Conservation (phyloP, 345 rosid species). For the Salix koriyanagi region DNA sequence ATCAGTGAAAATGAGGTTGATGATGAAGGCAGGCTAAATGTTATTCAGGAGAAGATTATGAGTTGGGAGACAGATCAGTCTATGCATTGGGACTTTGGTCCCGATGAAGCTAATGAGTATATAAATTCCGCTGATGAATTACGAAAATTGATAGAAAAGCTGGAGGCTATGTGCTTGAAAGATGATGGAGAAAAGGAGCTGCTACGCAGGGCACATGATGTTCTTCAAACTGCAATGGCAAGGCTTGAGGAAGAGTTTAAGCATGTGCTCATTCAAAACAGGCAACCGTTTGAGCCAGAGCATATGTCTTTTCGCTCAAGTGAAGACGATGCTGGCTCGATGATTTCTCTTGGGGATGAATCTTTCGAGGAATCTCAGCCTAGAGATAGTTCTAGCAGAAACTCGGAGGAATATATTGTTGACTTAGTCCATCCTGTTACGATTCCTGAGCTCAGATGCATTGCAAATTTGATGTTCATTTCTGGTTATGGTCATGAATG, state of each 20-base stretch:
- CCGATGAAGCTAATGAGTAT: conserved; percentile 45
- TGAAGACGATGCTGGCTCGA: conserved; percentile 56
- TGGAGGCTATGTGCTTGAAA: conserved; percentile 36
- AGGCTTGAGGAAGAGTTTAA: conserved; percentile 86
- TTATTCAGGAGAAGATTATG: conserved; percentile 60
- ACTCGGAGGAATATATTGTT: conserved; percentile 45
- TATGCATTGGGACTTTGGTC: conserved; percentile 70
- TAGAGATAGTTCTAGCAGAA: conserved; percentile 55
- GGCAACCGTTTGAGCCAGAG: conserved; percentile 65
- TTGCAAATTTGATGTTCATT: conserved; percentile 61
- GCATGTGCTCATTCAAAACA: conserved; percentile 61
- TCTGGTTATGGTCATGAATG: conserved; percentile 73
- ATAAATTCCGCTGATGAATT: conserved; percentile 57
- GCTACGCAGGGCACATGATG: conserved; percentile 59
- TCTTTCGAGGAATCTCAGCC: conserved; percentile 50
- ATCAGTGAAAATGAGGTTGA: conserved; percentile 27
- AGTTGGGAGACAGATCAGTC: conserved; percentile 64
- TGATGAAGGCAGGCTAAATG: conserved; percentile 43
- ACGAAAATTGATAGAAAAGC: conserved; percentile 45
- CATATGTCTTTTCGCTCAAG: conserved; percentile 58
- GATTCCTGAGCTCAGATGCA: conserved; percentile 61
- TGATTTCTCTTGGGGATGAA: conserved; percentile 59
- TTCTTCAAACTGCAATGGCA: conserved; percentile 77
- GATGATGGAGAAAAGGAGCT: conserved; percentile 35
- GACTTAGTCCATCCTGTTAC: conserved; percentile 68